Evolutionary conservation across 768 basidiomycete species (phyloP).

Genomic region (Dacryopinax primogenitus): DNA sequence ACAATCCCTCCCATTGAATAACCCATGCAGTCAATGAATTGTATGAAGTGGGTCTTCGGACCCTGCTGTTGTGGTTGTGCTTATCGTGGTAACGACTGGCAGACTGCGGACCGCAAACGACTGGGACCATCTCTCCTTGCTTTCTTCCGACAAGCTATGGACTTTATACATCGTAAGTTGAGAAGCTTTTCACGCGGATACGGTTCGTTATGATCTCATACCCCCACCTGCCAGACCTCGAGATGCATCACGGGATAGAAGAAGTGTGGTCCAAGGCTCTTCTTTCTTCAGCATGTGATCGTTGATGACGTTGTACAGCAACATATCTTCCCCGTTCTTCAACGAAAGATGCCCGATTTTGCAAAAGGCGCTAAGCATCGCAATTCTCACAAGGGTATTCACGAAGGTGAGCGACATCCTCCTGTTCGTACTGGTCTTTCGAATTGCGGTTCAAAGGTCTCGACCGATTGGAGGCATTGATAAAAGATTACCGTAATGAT

Average conservation of each 20-base stretch:
- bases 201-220: neutral
- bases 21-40: slow-evolving; percentile 12
- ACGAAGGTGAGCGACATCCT: slow-evolving; percentile 8
- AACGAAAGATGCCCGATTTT: slow-evolving; percentile 9
- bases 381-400: slow-evolving; percentile 11
- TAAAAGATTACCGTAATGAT: neutral
- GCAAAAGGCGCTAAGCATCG: slow-evolving; percentile 8
- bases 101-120: slow-evolving; percentile 11
- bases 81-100: no score
- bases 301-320: neutral
- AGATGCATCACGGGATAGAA: slow-evolving; percentile 15
- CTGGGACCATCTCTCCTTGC: neutral
- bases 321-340: slow-evolving; percentile 13
- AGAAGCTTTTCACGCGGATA: neutral
- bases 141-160: slow-evolving; percentile 10
- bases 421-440: neutral
- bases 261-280: slow-evolving; percentile 7
- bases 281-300: neutral
- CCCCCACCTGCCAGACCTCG: slow-evolving; percentile 4
- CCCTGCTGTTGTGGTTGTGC: no score
- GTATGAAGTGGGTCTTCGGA: slow-evolving; percentile 10
- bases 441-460: neutral
- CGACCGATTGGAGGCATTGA: slow-evolving; percentile 10
- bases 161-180: slow-evolving; percentile 8
- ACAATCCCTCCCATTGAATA: neutral